Base-by-base conservation (phyloP, 1,139 yeast genomes). In the Sporopachydermia cereana region DNA sequence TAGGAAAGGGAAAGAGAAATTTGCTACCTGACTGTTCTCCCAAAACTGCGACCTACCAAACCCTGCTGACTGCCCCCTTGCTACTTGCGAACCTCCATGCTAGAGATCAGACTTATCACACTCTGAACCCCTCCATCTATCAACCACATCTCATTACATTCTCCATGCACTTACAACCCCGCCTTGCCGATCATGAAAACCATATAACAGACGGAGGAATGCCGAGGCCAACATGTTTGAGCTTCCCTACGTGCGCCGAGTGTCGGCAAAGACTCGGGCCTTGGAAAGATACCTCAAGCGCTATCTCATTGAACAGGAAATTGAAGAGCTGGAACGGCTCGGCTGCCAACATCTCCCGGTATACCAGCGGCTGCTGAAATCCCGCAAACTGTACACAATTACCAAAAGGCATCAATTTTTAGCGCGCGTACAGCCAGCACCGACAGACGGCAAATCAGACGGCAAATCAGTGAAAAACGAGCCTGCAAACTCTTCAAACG, bases 281-380 rank as follows among this genome's bases (percentile, higher is more conserved):
- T n/a, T 34, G 12, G 22, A 34, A 20, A 16, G 39, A 21, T 34
- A 34, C 17, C 9, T 34, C 20, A 34, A 34, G 9, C 9, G 39
- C 20, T 34, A 34, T 20, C 17, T 34, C 9, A 20, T 34, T 12
- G 39, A 34, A 21, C 39, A 34, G 39, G 39, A 34, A 20, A 34
- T 34, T 12, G 39, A 34, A 34, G 39, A 34, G 17, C 39, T 34
- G 22, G 39, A 34, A 20, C 9, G 9, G 12, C 39, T 34, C 22
- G 39, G 39, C 5, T 34, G 39, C 17, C 39, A 34, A n/a, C 7
- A 21, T 21, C 22, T 34, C 18, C 39, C 39, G 9, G 39, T 34
- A 7, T 34, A 34, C 22, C n/a, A 5, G 5, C 18, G 39, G 22
- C 39, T 34, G 22, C n/a, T 34, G 22, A 34, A 34, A 34, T 5